Evolutionary conservation across 2,329 filamentous ascomycete genomes (phyloP), one percentile per base, ranked within the genome.

Genomic region (Monosporascus sp.): DNA sequence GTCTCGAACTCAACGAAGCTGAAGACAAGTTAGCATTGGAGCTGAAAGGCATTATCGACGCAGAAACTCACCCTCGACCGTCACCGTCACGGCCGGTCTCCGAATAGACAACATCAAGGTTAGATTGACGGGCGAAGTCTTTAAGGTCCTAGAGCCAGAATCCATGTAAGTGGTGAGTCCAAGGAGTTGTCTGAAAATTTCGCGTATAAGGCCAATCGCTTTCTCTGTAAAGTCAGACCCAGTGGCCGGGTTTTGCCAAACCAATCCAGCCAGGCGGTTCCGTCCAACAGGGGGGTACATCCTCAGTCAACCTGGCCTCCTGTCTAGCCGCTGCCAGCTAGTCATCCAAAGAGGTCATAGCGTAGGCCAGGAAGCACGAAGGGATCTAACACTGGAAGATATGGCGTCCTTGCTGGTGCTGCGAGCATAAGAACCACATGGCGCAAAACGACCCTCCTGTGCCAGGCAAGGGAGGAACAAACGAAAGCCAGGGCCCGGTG

Each of bases 1-100:
- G 91, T 96, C 75, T 99, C 94, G 67, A 97, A 99, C 71, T 99
- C 94, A 69, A 99, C 93, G 71, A 97, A 97, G 67, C 93, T 97
- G 68, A 53, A 16, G 51, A 45, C 46, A 50, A 41, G 54, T 58
- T 43, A 58, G 59, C 49, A 46, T 43, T 11, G 48, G 31, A n/a
- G 35, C 6, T 16, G 7, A 17, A 24, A 7, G 14, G n/a, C 43
- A 22, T 47, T 43, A 49, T 46, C 11, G 20, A 22, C 37, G 20
- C 20, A 17, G 49, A 19, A 8, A 79, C 88, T 74, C 74, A 96
- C 91, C 93, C 93, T 83, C 89, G 90, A 61, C 91, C 91, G 71
- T 95, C 91, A 62, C 88, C 88, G 70, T 96, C 92, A 67, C 93
- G 91, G 65, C 87, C 88, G 56, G 95, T 95, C 77, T 99, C 94